Conservation (phyloP, 106 monocot species). For the Platanthera zijinensis region DNA sequence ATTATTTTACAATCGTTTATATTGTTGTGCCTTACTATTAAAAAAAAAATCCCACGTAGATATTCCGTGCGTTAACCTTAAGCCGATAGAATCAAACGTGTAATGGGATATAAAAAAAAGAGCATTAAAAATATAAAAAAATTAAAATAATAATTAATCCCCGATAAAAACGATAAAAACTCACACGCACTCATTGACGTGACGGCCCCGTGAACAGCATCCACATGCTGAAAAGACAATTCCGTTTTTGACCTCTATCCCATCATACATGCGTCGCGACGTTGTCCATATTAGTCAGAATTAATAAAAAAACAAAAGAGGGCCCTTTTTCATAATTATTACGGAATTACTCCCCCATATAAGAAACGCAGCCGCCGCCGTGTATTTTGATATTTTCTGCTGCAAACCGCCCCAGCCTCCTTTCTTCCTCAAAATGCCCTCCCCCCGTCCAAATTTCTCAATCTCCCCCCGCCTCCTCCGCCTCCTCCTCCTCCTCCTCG, state of each 20-base stretch:
- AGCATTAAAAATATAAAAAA: too few relatives aligned
- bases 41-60: too few relatives aligned
- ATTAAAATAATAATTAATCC: too few relatives aligned
- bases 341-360: neutral
- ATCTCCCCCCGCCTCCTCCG: neutral
- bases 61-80: too few relatives aligned
- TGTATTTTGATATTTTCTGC: neutral
- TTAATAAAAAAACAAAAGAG: neutral
- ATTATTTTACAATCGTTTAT: too few relatives aligned
- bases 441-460: slow-evolving; percentile 2
- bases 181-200: neutral
- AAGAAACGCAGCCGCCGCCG: slow-evolving; percentile 14
- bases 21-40: too few relatives aligned
- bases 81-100: too few relatives aligned
- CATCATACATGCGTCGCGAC: neutral
- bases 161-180: neutral
- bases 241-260: neutral
- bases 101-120: too few relatives aligned
- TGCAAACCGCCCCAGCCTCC: neutral
- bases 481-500: slow-evolving; percentile 3
- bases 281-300: neutral
- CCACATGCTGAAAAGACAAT: neutral
- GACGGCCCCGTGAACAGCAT: neutral
- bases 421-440: slow-evolving; percentile 15
- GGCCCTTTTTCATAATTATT: neutral